Conservation (phyloP, 2,329 filamentous ascomycete genomes). For the Ceratocystis cacaofunesta region DNA sequence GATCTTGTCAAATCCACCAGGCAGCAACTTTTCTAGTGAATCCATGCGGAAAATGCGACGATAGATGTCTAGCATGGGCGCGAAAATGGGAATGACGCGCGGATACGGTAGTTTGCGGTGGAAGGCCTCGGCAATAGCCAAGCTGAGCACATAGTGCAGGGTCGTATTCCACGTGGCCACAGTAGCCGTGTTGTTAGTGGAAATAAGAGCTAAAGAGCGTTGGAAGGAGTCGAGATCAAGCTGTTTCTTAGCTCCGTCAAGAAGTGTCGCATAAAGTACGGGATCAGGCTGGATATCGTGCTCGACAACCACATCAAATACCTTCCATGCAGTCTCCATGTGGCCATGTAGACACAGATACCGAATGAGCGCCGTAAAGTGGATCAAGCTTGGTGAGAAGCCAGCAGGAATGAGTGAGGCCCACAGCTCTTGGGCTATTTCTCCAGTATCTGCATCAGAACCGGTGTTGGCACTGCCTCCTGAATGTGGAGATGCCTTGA, state of each 20-base stretch:
- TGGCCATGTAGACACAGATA: slow-evolving; percentile 55
- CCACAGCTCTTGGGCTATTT: slow-evolving; percentile 29
- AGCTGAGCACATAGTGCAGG: slow-evolving; percentile 36
- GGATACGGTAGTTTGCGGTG: slow-evolving; percentile 22
- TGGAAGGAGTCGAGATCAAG: slow-evolving; percentile 38
- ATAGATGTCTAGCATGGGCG: slow-evolving; percentile 35
- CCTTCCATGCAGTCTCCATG: slow-evolving; percentile 44
- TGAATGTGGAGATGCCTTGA: neutral
- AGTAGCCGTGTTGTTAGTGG: slow-evolving; percentile 9
- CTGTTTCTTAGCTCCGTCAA: slow-evolving; percentile 52
- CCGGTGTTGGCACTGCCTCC: neutral
- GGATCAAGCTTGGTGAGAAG: slow-evolving; percentile 45
- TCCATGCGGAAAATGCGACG: slow-evolving; percentile 32
- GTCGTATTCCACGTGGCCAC: slow-evolving; percentile 26
- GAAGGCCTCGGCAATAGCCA: slow-evolving; percentile 28
- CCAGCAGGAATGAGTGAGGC: slow-evolving; percentile 31
- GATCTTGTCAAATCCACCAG: slow-evolving; percentile 16
- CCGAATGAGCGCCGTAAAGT: slow-evolving; percentile 53
- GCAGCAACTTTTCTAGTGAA: slow-evolving; percentile 30
- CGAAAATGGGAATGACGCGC: slow-evolving; percentile 29
- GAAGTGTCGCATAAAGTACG: slow-evolving; percentile 52
- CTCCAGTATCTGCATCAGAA: slow-evolving; percentile 23
- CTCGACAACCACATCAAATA: slow-evolving; percentile 47
- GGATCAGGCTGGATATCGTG: slow-evolving; percentile 47
- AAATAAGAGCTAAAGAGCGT: slow-evolving; percentile 12